Conservation (phyloP, 805 yeast genomes). For the Metschnikowia gelsemii region DNA sequence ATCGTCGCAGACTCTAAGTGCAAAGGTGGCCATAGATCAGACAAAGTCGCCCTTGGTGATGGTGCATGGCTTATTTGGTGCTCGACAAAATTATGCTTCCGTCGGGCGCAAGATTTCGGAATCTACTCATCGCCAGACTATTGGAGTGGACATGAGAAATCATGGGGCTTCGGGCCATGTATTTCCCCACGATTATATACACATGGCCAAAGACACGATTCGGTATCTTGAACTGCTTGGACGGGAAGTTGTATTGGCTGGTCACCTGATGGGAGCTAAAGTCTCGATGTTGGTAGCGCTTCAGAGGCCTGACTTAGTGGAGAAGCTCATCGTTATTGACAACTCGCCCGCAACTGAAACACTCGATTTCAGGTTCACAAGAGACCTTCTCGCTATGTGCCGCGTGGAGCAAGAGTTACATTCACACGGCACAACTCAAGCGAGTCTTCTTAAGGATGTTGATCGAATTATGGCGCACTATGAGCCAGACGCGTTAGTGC, state of each 20-base stretch:
- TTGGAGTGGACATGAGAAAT: constrained; percentile 52
- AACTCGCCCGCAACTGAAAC: constrained; percentile 44
- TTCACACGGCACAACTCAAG: constrained; percentile 16
- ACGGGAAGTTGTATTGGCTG: constrained; percentile 31
- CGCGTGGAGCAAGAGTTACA: constrained; percentile 28
- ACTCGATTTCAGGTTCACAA: constrained; percentile 35
- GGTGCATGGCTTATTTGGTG: constrained; percentile 58
- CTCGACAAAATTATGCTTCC: constrained; percentile 42
- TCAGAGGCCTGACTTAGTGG: constrained; percentile 37
- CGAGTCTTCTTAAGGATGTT: constrained; percentile 18
- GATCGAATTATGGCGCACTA: constrained; percentile 25
- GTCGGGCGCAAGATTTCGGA: constrained; percentile 37
- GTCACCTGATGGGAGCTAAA: constrained; percentile 66
- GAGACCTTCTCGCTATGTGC: constrained; percentile 41
- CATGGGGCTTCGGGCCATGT: constrained; percentile 53
- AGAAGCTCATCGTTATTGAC: constrained; percentile 48
- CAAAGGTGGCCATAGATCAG: constrained; percentile 9
- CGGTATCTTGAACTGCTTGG: constrained; percentile 29
- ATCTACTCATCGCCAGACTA: constrained; percentile 32
- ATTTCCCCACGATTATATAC: constrained; percentile 44
- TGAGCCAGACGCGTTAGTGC: constrained; percentile 27
- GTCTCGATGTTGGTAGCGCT: constrained; percentile 49
- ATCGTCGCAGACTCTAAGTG: constrained; percentile 11
- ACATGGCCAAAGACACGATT: constrained; percentile 45
- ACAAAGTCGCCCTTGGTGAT: constrained; percentile 39